Conservation (phyloP, 805 yeast genomes). For the Yarrowia keelungensis region DNA sequence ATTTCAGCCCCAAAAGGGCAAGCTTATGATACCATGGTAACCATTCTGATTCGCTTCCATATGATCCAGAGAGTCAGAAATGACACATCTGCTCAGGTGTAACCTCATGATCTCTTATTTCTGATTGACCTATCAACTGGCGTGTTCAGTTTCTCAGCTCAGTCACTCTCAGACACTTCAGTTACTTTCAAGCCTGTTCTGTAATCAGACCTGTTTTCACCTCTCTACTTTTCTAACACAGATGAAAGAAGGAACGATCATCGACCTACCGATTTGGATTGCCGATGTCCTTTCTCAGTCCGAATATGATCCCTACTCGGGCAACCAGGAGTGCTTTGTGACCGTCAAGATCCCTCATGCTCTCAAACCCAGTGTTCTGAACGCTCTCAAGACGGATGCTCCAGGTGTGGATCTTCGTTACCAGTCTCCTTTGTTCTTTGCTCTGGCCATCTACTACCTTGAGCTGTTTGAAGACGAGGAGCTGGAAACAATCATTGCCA, state of each 20-base stretch:
- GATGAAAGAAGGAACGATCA: slow-evolving; percentile 25
- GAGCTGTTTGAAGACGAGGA: slow-evolving; percentile 34
- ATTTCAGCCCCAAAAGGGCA: no score
- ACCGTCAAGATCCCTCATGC: slow-evolving; percentile 26
- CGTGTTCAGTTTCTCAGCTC: no score
- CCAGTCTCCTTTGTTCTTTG: slow-evolving; percentile 35
- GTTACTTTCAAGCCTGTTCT: no score
- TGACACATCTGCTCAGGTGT: no score
- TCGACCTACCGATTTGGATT: slow-evolving; percentile 28
- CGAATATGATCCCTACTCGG: slow-evolving; percentile 21
- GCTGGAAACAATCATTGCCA: slow-evolving; percentile 3
- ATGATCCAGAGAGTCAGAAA: no score
- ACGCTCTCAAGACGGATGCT: slow-evolving; percentile 35
- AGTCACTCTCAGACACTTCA: no score
- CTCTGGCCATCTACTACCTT: slow-evolving; percentile 17
- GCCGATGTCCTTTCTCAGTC: slow-evolving; percentile 31
- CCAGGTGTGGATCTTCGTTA: slow-evolving; percentile 8
- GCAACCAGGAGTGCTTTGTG: slow-evolving; percentile 23
- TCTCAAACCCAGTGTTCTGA: slow-evolving; percentile 14
- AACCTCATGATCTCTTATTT: no score
- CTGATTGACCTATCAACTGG: no score
- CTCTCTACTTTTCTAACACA: slow-evolving; percentile 9
- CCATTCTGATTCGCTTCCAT: no score
- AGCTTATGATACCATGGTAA: no score
- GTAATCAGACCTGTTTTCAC: no score